Evolutionary conservation across 2,329 filamentous ascomycete species (phyloP).

Genomic region (Celoporthe dispersa): DNA sequence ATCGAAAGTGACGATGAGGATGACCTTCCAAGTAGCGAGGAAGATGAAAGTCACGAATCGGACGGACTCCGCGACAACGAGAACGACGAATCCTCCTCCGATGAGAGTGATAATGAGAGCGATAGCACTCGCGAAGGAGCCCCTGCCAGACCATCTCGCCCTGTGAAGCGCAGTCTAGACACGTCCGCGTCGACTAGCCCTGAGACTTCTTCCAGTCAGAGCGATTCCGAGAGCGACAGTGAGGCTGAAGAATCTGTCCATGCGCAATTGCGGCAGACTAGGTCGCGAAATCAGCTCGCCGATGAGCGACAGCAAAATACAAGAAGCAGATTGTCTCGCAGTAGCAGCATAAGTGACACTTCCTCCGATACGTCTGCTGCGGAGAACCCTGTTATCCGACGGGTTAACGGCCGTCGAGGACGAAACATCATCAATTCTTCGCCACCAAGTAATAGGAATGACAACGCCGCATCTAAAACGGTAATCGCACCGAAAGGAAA

Average conservation of each 20-base stretch:
- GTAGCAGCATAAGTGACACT: conserved; percentile 12
- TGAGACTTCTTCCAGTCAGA: conserved; percentile 5
- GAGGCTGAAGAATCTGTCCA: not conserved
- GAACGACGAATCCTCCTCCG: conserved; percentile 15
- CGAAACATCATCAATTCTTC: conserved; percentile 13
- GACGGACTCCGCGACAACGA: conserved; percentile 28
- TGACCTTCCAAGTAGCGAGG: conserved; percentile 21
- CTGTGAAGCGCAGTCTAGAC: conserved; percentile 20
- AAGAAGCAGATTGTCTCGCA: not conserved
- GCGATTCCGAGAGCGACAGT: not conserved
- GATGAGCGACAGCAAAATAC: not conserved
- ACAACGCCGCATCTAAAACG: conserved; percentile 30
- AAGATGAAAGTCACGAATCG: conserved; percentile 23
- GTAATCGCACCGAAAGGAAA: conserved; percentile 28
- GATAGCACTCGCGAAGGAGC: conserved; percentile 36
- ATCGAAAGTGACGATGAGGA: conserved; percentile 20
- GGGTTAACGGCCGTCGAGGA: not conserved
- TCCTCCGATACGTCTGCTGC: conserved; percentile 5
- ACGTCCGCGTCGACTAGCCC: conserved; percentile 18
- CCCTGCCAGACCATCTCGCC: not conserved
- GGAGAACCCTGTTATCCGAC: not conserved
- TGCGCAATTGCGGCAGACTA: not conserved
- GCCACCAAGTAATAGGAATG: not conserved
- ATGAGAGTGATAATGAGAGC: conserved; percentile 29
- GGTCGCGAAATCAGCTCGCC: not conserved